Conservation (phyloP, 495 filamentous ascomycete genomes). For the Hyaloscypha bicolor region DNA sequence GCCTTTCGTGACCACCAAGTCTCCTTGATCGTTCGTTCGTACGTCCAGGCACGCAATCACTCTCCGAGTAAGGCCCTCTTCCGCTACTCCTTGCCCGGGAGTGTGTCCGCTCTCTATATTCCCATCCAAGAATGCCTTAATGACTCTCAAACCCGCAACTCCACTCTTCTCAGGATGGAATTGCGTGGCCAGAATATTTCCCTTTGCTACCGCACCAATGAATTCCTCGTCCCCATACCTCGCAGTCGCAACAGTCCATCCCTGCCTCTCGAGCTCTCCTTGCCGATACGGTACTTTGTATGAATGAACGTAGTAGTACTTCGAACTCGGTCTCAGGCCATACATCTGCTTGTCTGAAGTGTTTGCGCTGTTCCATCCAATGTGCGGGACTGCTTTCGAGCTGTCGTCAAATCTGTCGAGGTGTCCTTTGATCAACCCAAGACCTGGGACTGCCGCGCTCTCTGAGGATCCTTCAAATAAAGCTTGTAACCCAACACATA, state of each 20-base stretch:
- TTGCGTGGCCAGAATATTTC: conserved; percentile 86
- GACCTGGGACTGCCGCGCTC: conserved; percentile 65
- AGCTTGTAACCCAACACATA: conserved; percentile 93
- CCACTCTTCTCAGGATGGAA: conserved; percentile 99
- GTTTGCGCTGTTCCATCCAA: conserved; percentile 92
- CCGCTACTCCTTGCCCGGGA: conserved; percentile 22
- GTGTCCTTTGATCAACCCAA: conserved; percentile 70
- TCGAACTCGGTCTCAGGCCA: conserved; percentile 75
- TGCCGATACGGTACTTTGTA: conserved; percentile 80
- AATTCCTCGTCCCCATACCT: conserved; percentile 89
- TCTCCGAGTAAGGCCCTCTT: conserved; percentile 76
- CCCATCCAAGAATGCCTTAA: conserved; percentile 83
- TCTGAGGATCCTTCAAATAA: conserved; percentile 86
- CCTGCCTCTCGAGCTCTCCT: conserved; percentile 71
- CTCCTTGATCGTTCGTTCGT: conserved; percentile 91
- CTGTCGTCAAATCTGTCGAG: conserved; percentile 76
- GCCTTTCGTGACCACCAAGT: conserved; percentile 96
- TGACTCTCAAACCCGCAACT: conserved; percentile 76
- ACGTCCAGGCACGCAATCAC: conserved; percentile 97
- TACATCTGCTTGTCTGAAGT: conserved; percentile 60
- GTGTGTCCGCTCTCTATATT: conserved; percentile 48
- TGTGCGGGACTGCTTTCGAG: conserved; percentile 91
- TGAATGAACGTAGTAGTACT: conserved; percentile 98
- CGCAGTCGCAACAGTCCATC: conserved; percentile 87
- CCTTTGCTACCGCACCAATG: conserved; percentile 84